Percentiles rank a stretch among this genome's conserved stretches.
These are phyloP conservation scores for Chrysanthemum seticuspe DNA, from an alignment of 129 eudicot genomes.

Conservation along the genomic window DNA sequence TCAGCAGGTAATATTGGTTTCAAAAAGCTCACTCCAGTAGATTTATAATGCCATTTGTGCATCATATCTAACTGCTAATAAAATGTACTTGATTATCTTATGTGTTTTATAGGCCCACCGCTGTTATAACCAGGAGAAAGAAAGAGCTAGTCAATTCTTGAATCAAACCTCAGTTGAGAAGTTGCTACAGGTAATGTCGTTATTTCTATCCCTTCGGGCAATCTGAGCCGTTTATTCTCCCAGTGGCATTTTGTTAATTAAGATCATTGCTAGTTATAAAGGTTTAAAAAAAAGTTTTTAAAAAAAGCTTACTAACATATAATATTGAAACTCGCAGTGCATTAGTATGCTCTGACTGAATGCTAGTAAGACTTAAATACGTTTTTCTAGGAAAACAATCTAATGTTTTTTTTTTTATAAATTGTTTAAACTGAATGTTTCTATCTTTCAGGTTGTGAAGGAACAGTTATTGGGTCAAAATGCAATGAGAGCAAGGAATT, in stretches of 20 bases:
- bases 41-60: constrained; percentile 16
- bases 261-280: too few relatives aligned
- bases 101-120: constrained; percentile 36
- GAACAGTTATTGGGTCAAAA: constrained; percentile 44
- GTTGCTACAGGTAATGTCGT: constrained; percentile 37
- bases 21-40: background rate
- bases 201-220: background rate
- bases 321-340: background rate
- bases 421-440: constrained; percentile 5
- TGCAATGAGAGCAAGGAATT: constrained; percentile 25
- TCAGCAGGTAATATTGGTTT: constrained; percentile 36
- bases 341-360: too few relatives aligned
- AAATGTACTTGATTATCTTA: background rate
- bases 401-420: background rate
- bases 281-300: too few relatives aligned
- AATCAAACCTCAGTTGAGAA: constrained; percentile 41
- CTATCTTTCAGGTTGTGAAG: constrained; percentile 41
- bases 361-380: too few relatives aligned
- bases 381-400: background rate
- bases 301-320: background rate
- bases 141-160: constrained; percentile 45
- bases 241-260: background rate
- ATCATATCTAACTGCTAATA: background rate
- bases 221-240: background rate
- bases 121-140: constrained; percentile 44